phyloP scores from a whole-genome alignment of 345 rosid species.

The Eucalyptus viminalis region DNA sequence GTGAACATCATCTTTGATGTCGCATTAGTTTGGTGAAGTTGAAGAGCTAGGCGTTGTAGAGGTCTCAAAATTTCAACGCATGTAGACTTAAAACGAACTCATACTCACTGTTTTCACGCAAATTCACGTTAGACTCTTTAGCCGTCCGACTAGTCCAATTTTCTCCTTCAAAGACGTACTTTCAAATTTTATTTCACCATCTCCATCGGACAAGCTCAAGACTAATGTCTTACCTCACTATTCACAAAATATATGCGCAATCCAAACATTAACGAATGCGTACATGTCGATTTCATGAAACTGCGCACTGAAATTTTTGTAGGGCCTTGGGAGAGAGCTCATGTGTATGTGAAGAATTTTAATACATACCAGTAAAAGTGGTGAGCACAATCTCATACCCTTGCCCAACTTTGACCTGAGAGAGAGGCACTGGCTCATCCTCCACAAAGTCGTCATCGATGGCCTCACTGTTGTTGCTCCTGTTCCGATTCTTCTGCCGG shows the following conservation, averaged over 20 bases:
- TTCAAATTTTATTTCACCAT: neutral
- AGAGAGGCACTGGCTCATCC: slow-evolving; percentile 68
- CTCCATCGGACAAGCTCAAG: neutral
- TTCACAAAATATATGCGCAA: neutral
- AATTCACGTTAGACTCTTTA: neutral
- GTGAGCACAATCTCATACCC: slow-evolving; percentile 84
- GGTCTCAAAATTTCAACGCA: neutral
- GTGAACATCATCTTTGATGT: neutral
- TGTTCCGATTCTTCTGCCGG: slow-evolving; percentile 11
- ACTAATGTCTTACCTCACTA: neutral
- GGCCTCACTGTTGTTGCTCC: neutral
- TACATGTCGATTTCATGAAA: neutral
- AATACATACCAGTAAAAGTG: slow-evolving; percentile 76
- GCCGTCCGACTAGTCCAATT: neutral
- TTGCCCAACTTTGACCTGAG: slow-evolving; percentile 64
- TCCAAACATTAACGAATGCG: neutral
- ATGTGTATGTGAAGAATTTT: neutral
- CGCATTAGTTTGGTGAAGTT: neutral
- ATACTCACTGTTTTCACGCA: neutral
- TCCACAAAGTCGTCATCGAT: slow-evolving; percentile 51
- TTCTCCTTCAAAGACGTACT: neutral
- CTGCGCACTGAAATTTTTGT: neutral
- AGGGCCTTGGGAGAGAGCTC: neutral
- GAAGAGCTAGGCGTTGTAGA: neutral
- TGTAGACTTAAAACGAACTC: neutral